Evolutionary conservation across 108 stramenopile species (phyloP).

Genomic region (Cafeteria roenbergensis): DNA sequence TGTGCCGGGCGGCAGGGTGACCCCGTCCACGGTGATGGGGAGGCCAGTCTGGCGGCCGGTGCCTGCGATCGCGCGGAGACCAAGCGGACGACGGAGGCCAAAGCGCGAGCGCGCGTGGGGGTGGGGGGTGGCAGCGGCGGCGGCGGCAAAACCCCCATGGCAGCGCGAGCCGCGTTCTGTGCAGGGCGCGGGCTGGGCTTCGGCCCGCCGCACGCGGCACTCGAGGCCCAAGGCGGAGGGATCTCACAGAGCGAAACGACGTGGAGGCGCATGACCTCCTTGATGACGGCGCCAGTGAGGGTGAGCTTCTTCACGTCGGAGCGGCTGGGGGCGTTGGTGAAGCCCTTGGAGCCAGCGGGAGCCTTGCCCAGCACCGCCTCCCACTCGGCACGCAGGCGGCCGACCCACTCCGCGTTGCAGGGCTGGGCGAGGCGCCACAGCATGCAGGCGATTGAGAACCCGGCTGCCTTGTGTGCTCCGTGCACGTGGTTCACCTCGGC

Average conservation of each 20-base stretch:
- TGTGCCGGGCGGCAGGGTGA: conserved; percentile 1
- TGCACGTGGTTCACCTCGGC: conserved; percentile 7
- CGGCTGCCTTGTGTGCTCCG: conserved; percentile 10
- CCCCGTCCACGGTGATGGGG: not conserved
- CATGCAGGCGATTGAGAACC: not conserved
- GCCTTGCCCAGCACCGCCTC: not conserved
- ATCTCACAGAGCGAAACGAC: conserved; percentile 1
- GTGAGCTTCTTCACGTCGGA: not conserved
- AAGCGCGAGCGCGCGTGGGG: too few species aligned
- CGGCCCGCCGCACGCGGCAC: too few species aligned
- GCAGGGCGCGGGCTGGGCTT: too few species aligned
- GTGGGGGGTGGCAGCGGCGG: too few species aligned
- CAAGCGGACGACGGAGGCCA: too few species aligned
- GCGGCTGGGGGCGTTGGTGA: not conserved
- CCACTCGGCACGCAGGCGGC: conserved; percentile 6
- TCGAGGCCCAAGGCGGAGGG: too few species aligned
- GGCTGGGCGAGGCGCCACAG: not conserved
- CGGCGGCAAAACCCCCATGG: too few species aligned
- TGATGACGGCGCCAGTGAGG: not conserved
- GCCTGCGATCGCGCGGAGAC: too few species aligned
- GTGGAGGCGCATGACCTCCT: not conserved
- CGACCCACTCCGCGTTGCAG: not conserved
- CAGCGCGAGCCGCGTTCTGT: too few species aligned
- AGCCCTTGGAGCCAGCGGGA: not conserved
- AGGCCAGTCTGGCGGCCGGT: not conserved